Conservation (phyloP, 2,329 filamentous ascomycete species). For the Sporothrix brasiliensis region DNA sequence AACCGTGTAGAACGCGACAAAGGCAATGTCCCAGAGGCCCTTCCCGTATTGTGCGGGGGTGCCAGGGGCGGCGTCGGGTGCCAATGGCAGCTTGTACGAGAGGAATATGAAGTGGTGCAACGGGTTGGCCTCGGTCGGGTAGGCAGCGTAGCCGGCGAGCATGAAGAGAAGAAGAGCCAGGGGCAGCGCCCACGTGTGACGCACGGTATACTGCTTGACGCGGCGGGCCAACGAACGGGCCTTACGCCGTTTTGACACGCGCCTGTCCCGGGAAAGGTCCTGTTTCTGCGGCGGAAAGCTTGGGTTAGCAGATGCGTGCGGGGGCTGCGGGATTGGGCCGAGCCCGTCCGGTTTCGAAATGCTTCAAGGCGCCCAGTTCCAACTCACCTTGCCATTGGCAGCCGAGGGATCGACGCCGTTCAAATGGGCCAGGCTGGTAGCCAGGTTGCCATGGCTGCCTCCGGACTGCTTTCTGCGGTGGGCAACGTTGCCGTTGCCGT, state of each 20-base stretch:
- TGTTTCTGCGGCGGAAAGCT: conserved; percentile 21
- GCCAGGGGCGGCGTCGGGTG: conserved; percentile 46
- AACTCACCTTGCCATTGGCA: conserved; percentile 31
- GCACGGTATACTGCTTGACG: conserved; percentile 55
- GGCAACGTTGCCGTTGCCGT: conserved; percentile 38
- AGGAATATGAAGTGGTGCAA: conserved; percentile 83
- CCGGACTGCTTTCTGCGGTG: conserved; percentile 61
- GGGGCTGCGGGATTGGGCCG: not conserved
- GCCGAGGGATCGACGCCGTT: conserved; percentile 30
- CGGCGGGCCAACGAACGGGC: conserved; percentile 58
- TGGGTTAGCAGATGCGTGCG: conserved; percentile 1
- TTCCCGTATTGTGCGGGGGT: conserved; percentile 77
- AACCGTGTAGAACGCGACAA: conserved; percentile 86
- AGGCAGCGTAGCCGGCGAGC: conserved; percentile 69
- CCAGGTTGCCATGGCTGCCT: conserved; percentile 56
- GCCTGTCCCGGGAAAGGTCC: conserved; percentile 42
- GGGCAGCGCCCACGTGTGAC: conserved; percentile 67
- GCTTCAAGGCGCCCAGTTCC: not conserved
- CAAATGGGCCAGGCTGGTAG: conserved; percentile 56
- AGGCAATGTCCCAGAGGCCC: conserved; percentile 81
- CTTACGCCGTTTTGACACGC: conserved; percentile 58
- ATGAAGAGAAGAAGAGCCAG: conserved; percentile 67
- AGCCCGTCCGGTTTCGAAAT: not conserved
- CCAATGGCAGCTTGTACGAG: conserved; percentile 73
- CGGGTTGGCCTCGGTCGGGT: conserved; percentile 77